Base-by-base conservation (phyloP, 2,329 filamentous ascomycete genomes). In the Zymoseptoria brevis region DNA sequence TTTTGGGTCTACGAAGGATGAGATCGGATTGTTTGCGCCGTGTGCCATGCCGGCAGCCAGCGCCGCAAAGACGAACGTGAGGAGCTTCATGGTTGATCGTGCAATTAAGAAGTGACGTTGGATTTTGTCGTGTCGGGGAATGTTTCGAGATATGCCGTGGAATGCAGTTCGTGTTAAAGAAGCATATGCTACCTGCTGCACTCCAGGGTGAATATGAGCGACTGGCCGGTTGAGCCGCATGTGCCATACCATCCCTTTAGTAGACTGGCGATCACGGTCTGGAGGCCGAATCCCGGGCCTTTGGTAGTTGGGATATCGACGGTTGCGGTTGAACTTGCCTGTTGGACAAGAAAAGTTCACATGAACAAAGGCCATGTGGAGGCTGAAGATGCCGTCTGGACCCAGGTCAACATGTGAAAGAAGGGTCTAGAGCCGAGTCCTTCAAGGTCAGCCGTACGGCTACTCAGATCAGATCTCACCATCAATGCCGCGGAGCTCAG, bases 1-100 rank as follows among this genome's bases (percentile, higher is more conserved):
- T 19, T 60, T 60, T 11, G 66, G 64, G 55, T 71, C 68, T 29
- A 63, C 60, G 57, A 69, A 71, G 52, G 65, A 59, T 1, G 64
- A 62, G 35, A 61, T 57, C 30, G 67, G 64, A 53, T 60, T 62
- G 62, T 29, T 54, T 29, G 24, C 50, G 35, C 53, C 52, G n/a
- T 63, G 62, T 35, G 60, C 57, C 50, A 58, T 58, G 51, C 61
- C 56, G 30, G 62, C 56, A 35, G 60, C 55, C 19, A 61, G 54
- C 13, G 63, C 61, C 50, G 64, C 65, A 50, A 68, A 65, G 60
- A 60, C 58, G 16, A 64, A 55, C 16, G 58, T 59, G 53, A 66
- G 56, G 53, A 57, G 63, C 62, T 59, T 69, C 67, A 69, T 69
- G 53, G 29, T 63, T 56, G 52, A 54, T 60, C 50, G 55, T 52